Evolutionary conservation across 2,329 filamentous ascomycete species (phyloP).

Genomic region (Zasmidium angulare): DNA sequence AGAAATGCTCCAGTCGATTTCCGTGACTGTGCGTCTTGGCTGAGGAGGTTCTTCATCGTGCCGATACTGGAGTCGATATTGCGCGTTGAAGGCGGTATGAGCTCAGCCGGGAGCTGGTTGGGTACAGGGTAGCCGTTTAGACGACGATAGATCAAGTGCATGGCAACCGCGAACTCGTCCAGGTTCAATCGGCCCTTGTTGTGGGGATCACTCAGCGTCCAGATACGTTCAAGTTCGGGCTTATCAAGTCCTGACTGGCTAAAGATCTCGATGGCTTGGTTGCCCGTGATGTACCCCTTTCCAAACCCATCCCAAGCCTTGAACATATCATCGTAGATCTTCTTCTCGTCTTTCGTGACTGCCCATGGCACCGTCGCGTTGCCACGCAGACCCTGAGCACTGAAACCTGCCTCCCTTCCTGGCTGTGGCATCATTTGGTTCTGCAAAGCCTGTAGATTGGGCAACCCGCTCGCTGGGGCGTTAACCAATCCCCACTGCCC

Average conservation of each 20-base stretch:
- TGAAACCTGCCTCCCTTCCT: conserved; percentile 84
- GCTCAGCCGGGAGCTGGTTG: conserved; percentile 80
- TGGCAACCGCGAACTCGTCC: conserved; percentile 96
- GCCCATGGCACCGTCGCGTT: conserved; percentile 98
- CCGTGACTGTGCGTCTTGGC: conserved; percentile 82
- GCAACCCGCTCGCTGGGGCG: conserved; percentile 80
- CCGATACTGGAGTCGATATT: conserved; percentile 93
- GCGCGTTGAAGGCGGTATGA: conserved; percentile 90
- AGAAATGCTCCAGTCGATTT: conserved; percentile 88
- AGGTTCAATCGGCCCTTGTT: conserved; percentile 93
- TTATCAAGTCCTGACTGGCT: conserved; percentile 93
- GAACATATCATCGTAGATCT: conserved; percentile 92
- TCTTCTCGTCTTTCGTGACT: conserved; percentile 98
- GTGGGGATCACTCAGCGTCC: conserved; percentile 90
- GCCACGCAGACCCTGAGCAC: conserved; percentile 81
- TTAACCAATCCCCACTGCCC: conserved; percentile 99
- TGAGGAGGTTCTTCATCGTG: conserved; percentile 84
- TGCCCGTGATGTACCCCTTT: conserved; percentile 88
- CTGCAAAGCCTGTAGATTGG: conserved; percentile 90
- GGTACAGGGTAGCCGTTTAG: conserved; percentile 94
- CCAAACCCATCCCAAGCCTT: conserved; percentile 93
- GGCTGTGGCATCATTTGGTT: conserved; percentile 97
- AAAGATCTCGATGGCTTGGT: conserved; percentile 94
- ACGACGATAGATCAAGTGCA: conserved; percentile 98
- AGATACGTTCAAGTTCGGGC: conserved; percentile 84